Evolutionary conservation across 768 basidiomycete species (phyloP).

Genomic region (Serendipita sp.): DNA sequence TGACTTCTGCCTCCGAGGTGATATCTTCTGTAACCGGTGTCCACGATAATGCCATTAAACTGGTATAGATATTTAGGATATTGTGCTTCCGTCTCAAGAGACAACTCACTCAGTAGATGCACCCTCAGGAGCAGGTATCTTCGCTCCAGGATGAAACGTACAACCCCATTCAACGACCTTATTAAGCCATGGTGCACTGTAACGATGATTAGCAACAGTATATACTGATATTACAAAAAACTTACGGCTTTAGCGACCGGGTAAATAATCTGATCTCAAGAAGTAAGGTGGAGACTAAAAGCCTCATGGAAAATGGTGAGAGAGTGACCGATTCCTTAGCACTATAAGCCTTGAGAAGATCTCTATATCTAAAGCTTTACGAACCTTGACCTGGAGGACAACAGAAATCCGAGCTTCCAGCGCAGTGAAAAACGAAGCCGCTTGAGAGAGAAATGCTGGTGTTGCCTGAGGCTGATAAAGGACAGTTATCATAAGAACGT

Average conservation of each 20-base stretch:
- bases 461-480: constrained; percentile 3
- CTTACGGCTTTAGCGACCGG: constrained; percentile 48
- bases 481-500: background rate
- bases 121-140: background rate
- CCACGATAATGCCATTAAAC: background rate
- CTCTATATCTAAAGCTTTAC: background rate
- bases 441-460: constrained; percentile 6
- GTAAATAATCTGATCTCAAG: constrained; percentile 48
- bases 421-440: constrained; percentile 28
- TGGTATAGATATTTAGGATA: background rate
- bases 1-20: constrained; percentile 28
- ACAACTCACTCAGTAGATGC: background rate
- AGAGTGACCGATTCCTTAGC: constrained; percentile 36
- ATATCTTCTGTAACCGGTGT: constrained; percentile 24
- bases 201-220: constrained; percentile 23
- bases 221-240: constrained; percentile 25
- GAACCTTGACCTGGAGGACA: constrained; percentile 43
- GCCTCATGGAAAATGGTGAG: constrained; percentile 41
- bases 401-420: constrained; percentile 43
- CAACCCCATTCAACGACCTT: constrained; percentile 20
- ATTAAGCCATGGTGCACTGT: constrained; percentile 19
- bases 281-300: constrained; percentile 45
- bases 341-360: too few relatives aligned
- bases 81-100: background rate
- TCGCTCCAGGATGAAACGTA: constrained; percentile 15